Base-by-base conservation (phyloP, 352 stramenopile genomes). In the Phytophthora capsici region DNA sequence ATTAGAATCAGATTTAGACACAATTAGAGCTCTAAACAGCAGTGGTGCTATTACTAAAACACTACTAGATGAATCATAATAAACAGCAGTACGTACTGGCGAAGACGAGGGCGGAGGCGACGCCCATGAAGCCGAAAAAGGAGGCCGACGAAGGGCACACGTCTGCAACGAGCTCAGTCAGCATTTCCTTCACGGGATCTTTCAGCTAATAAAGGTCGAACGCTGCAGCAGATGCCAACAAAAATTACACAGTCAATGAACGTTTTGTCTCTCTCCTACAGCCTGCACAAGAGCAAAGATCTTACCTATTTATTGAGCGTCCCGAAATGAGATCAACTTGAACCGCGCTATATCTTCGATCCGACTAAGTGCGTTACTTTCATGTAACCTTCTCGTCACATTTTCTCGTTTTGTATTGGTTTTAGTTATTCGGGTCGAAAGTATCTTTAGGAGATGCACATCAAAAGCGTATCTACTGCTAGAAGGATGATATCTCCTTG, bases 101-200 rank as follows among this genome's bases (percentile, higher is more conserved):
- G 58, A 77, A 77, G 36, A 98, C 92, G 62, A 98, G 88, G 20
- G 93, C 93, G 52, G 89, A 90, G 58, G 96, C 97, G 14, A 99
- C 96, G 65, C 97, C 97, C 96, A 99, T 99, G 81, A 99, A 99
- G 66, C 98, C 98, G 73, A 99, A 99, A 89, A 99, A 99, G 72
- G 97, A 97, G 54, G 97, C 97, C 73, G 94, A 99, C 58, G 96
- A 97, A 44, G 97, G 97, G 78, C 97, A 99, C 60, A 97, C 96
- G 86, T 99, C 96, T 75, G 94, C 94, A 60, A 91, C 80, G 37
- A 89, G 64, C 57, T 88, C 66, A 46, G 76, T 66, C 38, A 84
- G 46, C 73, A 80, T 80, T 14, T n/a, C n/a, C 19, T 57, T 52
- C 10, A 48, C 47, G 56, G 28, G 20, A 40, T 50, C 12, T 59